Conservation (phyloP, 1,139 yeast genomes). For the Protomyces inouyei region DNA sequence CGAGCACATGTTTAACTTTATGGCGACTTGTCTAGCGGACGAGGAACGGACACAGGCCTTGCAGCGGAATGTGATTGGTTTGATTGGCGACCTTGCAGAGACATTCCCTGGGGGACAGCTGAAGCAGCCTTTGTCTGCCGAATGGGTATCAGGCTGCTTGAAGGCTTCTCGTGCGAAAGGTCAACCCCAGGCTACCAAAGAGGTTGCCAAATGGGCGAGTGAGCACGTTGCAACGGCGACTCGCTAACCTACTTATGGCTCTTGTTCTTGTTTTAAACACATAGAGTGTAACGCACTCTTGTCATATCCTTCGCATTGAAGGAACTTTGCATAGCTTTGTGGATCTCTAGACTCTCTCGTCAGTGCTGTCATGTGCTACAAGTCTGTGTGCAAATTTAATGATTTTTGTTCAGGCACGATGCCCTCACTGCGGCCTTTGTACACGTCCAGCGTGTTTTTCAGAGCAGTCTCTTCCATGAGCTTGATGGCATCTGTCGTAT, state of each 20-base stretch:
- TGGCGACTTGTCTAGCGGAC: constrained; percentile 58
- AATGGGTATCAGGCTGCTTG: constrained; percentile 29
- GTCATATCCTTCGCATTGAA: background rate
- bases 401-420: constrained; percentile 18
- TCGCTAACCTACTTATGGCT: background rate
- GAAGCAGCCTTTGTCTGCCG: constrained; percentile 27
- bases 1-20: constrained; percentile 63
- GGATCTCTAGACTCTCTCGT: background rate
- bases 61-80: constrained; percentile 28
- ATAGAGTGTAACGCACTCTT: background rate
- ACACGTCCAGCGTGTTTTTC: constrained; percentile 38
- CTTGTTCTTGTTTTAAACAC: background rate
- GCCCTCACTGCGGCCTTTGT: constrained; percentile 8
- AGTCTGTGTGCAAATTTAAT: background rate
- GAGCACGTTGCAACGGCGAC: constrained; percentile 28
- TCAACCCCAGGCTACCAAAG: constrained; percentile 28
- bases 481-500: constrained; percentile 53
- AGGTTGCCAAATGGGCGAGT: constrained; percentile 32
- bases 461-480: constrained; percentile 55
- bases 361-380: too few species aligned
- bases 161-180: constrained; percentile 30
- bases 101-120: constrained; percentile 30
- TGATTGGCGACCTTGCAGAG: constrained; percentile 31
- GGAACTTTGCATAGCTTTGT: background rate
- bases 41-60: constrained; percentile 32